Conservation (phyloP, 768 basidiomycete species). For the Tubosaeta brunneosetosa region DNA sequence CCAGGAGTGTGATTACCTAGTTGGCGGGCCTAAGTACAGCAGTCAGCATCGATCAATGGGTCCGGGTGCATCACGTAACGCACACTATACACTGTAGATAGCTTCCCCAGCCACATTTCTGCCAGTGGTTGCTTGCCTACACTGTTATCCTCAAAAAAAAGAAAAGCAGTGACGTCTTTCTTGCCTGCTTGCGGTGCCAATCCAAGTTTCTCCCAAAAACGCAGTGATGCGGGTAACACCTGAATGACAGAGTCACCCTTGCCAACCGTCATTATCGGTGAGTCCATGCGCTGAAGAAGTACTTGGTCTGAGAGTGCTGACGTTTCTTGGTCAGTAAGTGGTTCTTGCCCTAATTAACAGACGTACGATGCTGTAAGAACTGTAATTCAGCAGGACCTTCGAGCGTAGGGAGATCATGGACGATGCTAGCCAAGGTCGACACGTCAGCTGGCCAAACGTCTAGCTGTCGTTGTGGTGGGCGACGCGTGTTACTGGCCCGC, state of each 20-base stretch:
- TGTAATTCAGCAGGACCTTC: slow-evolving; percentile 41
- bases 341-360: neutral
- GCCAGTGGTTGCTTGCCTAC: slow-evolving; percentile 44
- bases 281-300: slow-evolving; percentile 35
- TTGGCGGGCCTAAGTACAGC: slow-evolving; percentile 47
- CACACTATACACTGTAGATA: slow-evolving; percentile 58
- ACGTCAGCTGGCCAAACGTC: slow-evolving; percentile 62
- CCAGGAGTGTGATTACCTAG: slow-evolving; percentile 57
- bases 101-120: slow-evolving; percentile 54
- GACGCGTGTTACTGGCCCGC: slow-evolving; percentile 37
- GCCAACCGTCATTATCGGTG: slow-evolving; percentile 60
- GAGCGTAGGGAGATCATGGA: slow-evolving; percentile 31
- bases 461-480: slow-evolving; percentile 12
- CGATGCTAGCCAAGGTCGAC: slow-evolving; percentile 37
- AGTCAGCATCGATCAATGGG: slow-evolving; percentile 10
- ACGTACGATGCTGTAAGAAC: slow-evolving; percentile 38
- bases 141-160: slow-evolving; percentile 61
- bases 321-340: neutral
- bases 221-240: slow-evolving; percentile 60
- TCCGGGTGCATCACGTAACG: slow-evolving; percentile 18
- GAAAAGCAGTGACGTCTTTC: slow-evolving; percentile 67
- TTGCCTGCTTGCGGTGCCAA: slow-evolving; percentile 63
- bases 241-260: slow-evolving; percentile 70
- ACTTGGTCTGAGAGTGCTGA: slow-evolving; percentile 1
- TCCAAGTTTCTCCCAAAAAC: slow-evolving; percentile 86